phyloP scores from a whole-genome alignment of 2,329 filamentous ascomycete species.

The Ophiocordyceps sinensis region DNA sequence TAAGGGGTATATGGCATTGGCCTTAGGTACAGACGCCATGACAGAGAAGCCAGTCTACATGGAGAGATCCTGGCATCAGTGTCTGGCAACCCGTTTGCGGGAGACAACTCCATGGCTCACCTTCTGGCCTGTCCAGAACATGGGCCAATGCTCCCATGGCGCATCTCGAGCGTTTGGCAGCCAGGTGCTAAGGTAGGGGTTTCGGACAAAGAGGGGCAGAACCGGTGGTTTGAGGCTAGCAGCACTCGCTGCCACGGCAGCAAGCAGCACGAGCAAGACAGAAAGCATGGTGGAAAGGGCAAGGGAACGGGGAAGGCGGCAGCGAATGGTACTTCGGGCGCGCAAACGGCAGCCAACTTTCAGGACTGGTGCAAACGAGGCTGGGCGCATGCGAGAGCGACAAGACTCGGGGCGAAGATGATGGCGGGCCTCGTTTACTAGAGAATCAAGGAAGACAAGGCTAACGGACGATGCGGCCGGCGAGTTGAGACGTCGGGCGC shows the following conservation, averaged over 20 bases:
- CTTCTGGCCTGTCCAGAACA: constrained; percentile 64
- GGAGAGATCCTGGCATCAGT: neutral
- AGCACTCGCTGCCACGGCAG: constrained; percentile 18
- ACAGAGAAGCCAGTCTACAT: constrained; percentile 32
- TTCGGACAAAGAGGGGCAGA: constrained; percentile 42
- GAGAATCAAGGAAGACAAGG: too few species aligned
- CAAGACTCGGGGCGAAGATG: too few species aligned
- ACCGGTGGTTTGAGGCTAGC: constrained; percentile 41
- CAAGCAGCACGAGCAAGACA: neutral
- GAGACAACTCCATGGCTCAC: constrained; percentile 16
- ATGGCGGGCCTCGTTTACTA: too few species aligned
- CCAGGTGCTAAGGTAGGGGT: constrained; percentile 47
- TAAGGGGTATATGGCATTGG: constrained; percentile 30
- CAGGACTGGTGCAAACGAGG: too few species aligned
- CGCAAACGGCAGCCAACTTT: too few species aligned
- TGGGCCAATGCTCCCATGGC: constrained; percentile 77
- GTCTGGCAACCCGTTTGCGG: neutral
- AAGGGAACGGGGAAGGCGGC: too few species aligned
- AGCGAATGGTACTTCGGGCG: too few species aligned
- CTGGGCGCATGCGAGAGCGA: too few species aligned
- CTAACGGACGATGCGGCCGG: too few species aligned
- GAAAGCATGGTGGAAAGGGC: neutral
- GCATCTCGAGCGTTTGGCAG: constrained; percentile 51
- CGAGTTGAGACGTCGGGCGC: too few species aligned
- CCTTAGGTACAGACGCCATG: constrained; percentile 29